Evolutionary conservation across 805 yeast species (phyloP), one percentile per base, ranked within the genome.

Genomic region (Spathaspora gorwiae): DNA sequence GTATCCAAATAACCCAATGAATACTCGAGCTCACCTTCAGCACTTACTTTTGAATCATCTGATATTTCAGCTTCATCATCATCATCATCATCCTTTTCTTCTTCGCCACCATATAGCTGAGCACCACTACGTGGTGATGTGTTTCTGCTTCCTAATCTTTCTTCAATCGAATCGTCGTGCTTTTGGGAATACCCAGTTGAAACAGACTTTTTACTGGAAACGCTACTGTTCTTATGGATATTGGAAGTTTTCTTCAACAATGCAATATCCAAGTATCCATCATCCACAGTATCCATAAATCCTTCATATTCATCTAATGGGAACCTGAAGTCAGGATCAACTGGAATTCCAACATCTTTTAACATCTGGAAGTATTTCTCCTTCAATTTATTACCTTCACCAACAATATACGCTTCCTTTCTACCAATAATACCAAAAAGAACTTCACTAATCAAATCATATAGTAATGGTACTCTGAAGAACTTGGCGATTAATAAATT

Each of bases 351-450:
- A 1, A 68, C 57, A 12, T 51, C 55, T 12, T 42, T 15, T 35
- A 42, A n/a, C 40, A 48, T 41, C 11, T 45, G 43, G 19, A 32
- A 40, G 38, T 45, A 45, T 38, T 52, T 56, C 31, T 50, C 53
- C 47, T 69, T 67, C 46, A 73, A 57, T 26, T 59, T 59, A 26
- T 67, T 65, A 1, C 76, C 75, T 44, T 70, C 68, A 29, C 62
- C 59, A 29, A 74, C 61, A 11, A 77, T 60, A 47, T 72, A 70
- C 7, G 75, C 74, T 55, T 85, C 94, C 47, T 83, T 83, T 48
- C 81, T 72, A 2, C 87, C 87, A 47, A 86, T 74, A 10, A 84
- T 75, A 2, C 87, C 84, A 60, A 80, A 86, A 42, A 86, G 62
- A 0, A 80, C 80, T 56, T 87, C 94, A 40, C 80, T 66, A 41